Evolutionary conservation across 1,139 yeast genomes (phyloP).

Genomic region (Hansenula anomala): DNA sequence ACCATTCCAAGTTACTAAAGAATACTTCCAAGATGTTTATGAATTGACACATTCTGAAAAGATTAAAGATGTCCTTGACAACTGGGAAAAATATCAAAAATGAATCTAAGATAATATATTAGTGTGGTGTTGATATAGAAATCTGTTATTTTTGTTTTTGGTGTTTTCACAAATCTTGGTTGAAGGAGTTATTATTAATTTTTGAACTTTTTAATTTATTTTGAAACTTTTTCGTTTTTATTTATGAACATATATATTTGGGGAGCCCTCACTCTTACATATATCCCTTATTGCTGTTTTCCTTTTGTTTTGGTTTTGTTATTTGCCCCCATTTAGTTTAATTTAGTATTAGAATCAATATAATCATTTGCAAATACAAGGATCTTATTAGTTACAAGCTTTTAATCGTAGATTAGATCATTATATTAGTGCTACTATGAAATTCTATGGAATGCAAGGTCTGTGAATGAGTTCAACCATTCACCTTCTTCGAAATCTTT

Average conservation of each 20-base stretch:
- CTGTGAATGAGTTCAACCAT: constrained; percentile 54
- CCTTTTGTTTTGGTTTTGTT: not conserved
- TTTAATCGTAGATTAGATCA: not conserved
- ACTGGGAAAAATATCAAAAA: constrained; percentile 79
- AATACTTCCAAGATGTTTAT: constrained; percentile 94
- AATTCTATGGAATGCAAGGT: constrained; percentile 39
- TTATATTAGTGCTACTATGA: constrained; percentile 6
- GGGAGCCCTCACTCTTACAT: no score
- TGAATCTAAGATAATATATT: constrained; percentile 3
- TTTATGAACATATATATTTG: not conserved
- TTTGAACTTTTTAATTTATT: not conserved
- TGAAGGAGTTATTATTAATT: not conserved
- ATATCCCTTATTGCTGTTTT: no score
- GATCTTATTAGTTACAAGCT: not conserved
- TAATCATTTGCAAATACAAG: constrained; percentile 1
- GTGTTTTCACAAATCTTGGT: no score
- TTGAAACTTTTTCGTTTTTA: not conserved
- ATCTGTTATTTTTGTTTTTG: not conserved
- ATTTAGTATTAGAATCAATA: constrained; percentile 1
- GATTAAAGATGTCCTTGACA: constrained; percentile 83
- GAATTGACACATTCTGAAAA: constrained; percentile 86
- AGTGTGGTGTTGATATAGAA: constrained; percentile 9
- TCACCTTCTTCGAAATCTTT: constrained; percentile 28
- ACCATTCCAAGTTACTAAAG: constrained; percentile 94
- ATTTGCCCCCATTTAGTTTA: no score